Evolutionary conservation across 495 filamentous ascomycete species (phyloP), one percentile per base, ranked within the genome.

Genomic region (Neurospora sp.): DNA sequence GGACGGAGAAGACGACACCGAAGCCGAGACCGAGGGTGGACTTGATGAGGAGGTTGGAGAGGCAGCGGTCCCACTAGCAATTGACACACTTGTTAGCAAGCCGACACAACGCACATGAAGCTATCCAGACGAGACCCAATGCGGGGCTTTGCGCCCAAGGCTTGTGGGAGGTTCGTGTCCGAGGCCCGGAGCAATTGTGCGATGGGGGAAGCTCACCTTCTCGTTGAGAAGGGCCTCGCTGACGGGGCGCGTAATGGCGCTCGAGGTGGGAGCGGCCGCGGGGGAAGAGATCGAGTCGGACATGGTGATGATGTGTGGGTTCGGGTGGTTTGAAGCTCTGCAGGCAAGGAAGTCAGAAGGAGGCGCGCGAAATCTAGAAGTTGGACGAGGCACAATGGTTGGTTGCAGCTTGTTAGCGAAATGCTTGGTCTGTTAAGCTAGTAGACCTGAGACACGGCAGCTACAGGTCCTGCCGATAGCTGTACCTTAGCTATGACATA

Each of bases 1-100:
- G 90, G 40, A 99, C 94, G 68, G 94, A 98, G 87, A 99, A 98
- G 82, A 98, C 91, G 81, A 98, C 91, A 83, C 96, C 96, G 84
- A 98, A 98, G 72, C 91, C 92, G 76, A 97, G 90, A 76, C 96
- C 96, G 81, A 99, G 89, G 69, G 92, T 90, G 72, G 94, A 97
- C 81, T 96, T 94, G 85, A 98, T 94, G 79, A 98, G 88, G 84
- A 97, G 88, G 78, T 95, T 97, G 76, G 96, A 97, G 82, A 98
- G 90, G 82, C 94, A 97, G 82, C 91, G 93, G 83, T 99, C 96
- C 96, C 96, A 99, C 96, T 99, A 77, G 42, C 27, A 18, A 73
- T 22, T 37, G 31, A 3, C n/a, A 37, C 45, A 3, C 12, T 22
- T 31, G 72, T 75, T 71, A 73, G 74, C 70, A 68, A 74, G n/a